Evolutionary conservation across 2,329 filamentous ascomycete species (phyloP).

Genomic region (Cladosporium sp.): DNA sequence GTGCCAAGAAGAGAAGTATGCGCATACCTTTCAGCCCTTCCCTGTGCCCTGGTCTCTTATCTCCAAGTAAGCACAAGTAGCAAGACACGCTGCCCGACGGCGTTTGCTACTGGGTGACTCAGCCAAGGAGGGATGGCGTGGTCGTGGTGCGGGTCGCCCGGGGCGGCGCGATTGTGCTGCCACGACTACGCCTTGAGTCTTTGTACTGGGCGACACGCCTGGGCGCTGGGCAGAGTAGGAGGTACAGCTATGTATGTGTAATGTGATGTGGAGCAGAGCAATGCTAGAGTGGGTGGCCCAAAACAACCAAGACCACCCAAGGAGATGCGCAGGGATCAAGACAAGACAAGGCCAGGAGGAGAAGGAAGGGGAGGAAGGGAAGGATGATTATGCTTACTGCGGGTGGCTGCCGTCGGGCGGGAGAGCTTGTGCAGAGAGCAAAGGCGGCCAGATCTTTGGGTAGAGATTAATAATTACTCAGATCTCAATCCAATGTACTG

Average conservation of each 20-base stretch:
- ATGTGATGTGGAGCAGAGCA: neutral
- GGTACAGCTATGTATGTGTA: too few relatives aligned
- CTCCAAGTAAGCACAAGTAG: conserved; percentile 3
- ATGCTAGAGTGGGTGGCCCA: neutral
- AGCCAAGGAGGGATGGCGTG: conserved; percentile 1
- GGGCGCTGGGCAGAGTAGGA: neutral
- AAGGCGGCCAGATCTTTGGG: neutral
- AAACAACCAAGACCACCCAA: too few relatives aligned
- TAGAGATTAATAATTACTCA: neutral
- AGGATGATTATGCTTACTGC: conserved; percentile 14
- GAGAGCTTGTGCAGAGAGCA: neutral
- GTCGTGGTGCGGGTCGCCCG: neutral
- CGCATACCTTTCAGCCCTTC: neutral
- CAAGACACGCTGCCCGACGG: neutral
- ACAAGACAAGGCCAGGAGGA: neutral
- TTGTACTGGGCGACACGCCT: conserved; percentile 2
- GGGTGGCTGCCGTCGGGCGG: conserved; percentile 1
- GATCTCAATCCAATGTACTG: neutral
- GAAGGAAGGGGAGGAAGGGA: neutral
- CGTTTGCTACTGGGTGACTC: neutral
- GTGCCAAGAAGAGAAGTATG: conserved; percentile 1
- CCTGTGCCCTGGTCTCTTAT: conserved; percentile 9
- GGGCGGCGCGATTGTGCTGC: conserved; percentile 1
- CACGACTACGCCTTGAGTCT: conserved; percentile 1
- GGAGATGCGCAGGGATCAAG: too few relatives aligned